Conservation (phyloP, 148 eudicot genomes). For the Rhododendron molle region DNA sequence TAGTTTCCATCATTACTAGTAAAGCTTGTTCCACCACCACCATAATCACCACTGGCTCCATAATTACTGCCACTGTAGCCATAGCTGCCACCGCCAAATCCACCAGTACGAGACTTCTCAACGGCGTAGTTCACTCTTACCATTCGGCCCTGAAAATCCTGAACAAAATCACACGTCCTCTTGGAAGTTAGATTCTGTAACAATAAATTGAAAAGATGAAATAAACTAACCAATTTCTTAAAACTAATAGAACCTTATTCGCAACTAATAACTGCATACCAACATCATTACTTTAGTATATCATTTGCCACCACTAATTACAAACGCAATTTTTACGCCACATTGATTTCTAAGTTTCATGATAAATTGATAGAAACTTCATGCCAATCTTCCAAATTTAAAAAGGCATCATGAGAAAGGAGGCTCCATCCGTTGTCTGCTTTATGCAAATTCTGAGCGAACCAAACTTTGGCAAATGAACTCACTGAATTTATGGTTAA, state of each 20-base stretch:
- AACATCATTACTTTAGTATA: neutral
- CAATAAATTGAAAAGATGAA: neutral
- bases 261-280: neutral
- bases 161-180: neutral
- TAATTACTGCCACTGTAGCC: neutral
- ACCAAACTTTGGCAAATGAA: neutral
- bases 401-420: neutral
- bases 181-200: neutral
- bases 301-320: neutral
- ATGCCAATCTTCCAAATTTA: neutral
- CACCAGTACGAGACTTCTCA: constrained; percentile 42
- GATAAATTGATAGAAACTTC: neutral
- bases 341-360: neutral
- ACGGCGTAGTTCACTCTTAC: constrained; percentile 60
- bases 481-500: neutral
- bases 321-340: neutral
- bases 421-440: neutral
- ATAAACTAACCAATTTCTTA: neutral
- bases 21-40: neutral
- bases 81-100: constrained; percentile 9
- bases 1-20: neutral
- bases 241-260: neutral
- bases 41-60: neutral
- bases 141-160: constrained; percentile 74
- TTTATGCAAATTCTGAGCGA: neutral